These are phyloP conservation scores for Sphagnum magellanicum DNA, from an alignment of 228 moss, liverwort and hornwort genomes.

Conservation along the genomic window DNA sequence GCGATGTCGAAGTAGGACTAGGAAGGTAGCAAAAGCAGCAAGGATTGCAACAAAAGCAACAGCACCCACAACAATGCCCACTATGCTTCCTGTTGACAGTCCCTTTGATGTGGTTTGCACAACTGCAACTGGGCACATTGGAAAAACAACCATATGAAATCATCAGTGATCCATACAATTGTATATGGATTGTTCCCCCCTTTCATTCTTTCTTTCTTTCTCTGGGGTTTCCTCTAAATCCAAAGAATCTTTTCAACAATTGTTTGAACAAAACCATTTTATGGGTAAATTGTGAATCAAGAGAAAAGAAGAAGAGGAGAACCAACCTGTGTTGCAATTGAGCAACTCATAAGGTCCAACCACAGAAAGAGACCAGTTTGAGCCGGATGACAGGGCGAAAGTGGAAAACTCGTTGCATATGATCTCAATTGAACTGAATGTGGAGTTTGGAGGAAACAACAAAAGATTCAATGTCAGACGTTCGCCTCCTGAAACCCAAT, in stretches of 20 bases:
- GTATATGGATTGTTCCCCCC: too few species aligned
- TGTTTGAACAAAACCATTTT: too few species aligned
- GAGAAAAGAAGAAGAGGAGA: too few species aligned
- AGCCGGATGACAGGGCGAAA: slow-evolving; percentile 36
- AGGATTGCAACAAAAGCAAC: slow-evolving; percentile 15
- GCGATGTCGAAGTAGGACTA: slow-evolving; percentile 16
- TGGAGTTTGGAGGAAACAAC: slow-evolving; percentile 27
- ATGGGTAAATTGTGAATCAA: too few species aligned
- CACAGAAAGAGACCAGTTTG: slow-evolving; percentile 36
- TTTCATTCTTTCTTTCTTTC: too few species aligned
- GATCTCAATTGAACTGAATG: slow-evolving; percentile 13
- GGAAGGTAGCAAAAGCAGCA: slow-evolving; percentile 12
- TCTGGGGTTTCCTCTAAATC: too few species aligned
- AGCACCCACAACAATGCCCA: slow-evolving; percentile 41
- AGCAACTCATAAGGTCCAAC: slow-evolving; percentile 68
- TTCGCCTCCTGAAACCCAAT: slow-evolving; percentile 28
- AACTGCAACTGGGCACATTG: too few species aligned
- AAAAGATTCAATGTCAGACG: slow-evolving; percentile 35
- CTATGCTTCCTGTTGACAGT: slow-evolving; percentile 36
- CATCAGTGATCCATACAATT: too few species aligned
- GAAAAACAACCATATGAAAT: too few species aligned
- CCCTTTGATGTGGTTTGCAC: neutral
- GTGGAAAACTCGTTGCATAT: slow-evolving; percentile 22
- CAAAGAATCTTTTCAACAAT: too few species aligned
- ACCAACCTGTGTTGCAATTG: slow-evolving; percentile 2